These are phyloP conservation scores for Zopfia rhizophila DNA, from an alignment of 2,329 filamentous ascomycete species.

Conservation along the genomic window DNA sequence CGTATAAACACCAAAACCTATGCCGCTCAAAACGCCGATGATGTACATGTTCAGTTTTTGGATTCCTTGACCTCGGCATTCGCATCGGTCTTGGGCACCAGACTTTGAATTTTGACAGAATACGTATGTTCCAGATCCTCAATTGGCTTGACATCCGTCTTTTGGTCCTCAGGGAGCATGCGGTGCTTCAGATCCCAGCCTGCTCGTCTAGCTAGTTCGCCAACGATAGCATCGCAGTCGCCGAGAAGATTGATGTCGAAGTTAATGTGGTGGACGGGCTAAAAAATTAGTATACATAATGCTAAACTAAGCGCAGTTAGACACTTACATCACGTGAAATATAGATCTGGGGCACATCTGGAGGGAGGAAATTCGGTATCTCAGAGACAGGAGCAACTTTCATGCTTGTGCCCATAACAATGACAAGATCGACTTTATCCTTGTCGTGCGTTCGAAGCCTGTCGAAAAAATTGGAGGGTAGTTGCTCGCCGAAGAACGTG, in stretches of 20 bases:
- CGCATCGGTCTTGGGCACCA: too few species aligned
- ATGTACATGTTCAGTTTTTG: too few species aligned
- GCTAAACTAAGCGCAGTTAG: constrained; percentile 8
- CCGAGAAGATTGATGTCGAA: constrained; percentile 98
- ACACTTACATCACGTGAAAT: constrained; percentile 76
- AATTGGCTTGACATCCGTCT: constrained; percentile 63
- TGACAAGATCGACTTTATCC: constrained; percentile 83
- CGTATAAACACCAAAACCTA: too few species aligned
- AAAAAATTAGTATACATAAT: constrained; percentile 8
- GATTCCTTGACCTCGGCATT: too few species aligned
- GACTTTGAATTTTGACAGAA: constrained; percentile 36
- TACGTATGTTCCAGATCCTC: constrained; percentile 43
- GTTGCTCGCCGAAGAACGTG: constrained; percentile 93
- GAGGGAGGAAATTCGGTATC: constrained; percentile 81
- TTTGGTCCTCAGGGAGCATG: constrained; percentile 78
- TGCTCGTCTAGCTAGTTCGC: constrained; percentile 83
- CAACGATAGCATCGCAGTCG: constrained; percentile 90
- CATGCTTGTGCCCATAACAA: constrained; percentile 95
- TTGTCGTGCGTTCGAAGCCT: constrained; percentile 85
- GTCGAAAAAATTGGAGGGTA: constrained; percentile 84
- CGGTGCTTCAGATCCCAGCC: constrained; percentile 84
- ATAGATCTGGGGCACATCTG: constrained; percentile 88
- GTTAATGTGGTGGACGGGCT: constrained; percentile 86
- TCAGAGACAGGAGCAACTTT: constrained; percentile 96
- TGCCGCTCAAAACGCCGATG: too few species aligned